Conservation (phyloP, 805 yeast species). For the Teunomyces stri region DNA sequence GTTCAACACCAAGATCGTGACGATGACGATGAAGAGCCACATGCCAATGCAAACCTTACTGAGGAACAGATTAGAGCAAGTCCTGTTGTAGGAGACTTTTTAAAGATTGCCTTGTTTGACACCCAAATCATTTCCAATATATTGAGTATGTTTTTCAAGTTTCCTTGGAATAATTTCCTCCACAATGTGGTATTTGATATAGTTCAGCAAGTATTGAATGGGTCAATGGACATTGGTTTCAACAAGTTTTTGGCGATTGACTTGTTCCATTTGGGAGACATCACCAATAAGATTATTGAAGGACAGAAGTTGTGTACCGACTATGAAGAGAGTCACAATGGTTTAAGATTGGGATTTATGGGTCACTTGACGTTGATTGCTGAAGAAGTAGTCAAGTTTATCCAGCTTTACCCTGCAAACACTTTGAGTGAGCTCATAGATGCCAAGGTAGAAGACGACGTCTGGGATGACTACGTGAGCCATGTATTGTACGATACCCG, state of each 20-base stretch:
- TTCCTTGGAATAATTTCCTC: conserved; percentile 48
- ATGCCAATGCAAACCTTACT: conserved; percentile 42
- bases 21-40: conserved; percentile 40
- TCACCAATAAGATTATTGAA: conserved; percentile 40
- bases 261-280: conserved; percentile 50
- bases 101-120: conserved; percentile 42
- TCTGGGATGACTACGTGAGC: conserved; percentile 82
- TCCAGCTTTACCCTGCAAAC: conserved; percentile 32
- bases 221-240: conserved; percentile 49
- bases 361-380: conserved; percentile 31
- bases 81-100: conserved; percentile 44
- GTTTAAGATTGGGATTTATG: conserved; percentile 29
- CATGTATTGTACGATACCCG: conserved; percentile 83
- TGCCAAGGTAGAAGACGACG: conserved; percentile 37
- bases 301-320: conserved; percentile 42
- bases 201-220: conserved; percentile 47
- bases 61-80: conserved; percentile 41
- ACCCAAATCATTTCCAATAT: conserved; percentile 43
- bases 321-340: conserved; percentile 24
- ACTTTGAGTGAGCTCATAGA: conserved; percentile 38
- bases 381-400: conserved; percentile 31
- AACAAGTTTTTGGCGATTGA: conserved; percentile 51
- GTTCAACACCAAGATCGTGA: conserved; percentile 19
- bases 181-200: conserved; percentile 49
- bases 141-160: conserved; percentile 42